Base-by-base conservation (phyloP, 73 alveolate species). In the Uronychia setigera region DNA sequence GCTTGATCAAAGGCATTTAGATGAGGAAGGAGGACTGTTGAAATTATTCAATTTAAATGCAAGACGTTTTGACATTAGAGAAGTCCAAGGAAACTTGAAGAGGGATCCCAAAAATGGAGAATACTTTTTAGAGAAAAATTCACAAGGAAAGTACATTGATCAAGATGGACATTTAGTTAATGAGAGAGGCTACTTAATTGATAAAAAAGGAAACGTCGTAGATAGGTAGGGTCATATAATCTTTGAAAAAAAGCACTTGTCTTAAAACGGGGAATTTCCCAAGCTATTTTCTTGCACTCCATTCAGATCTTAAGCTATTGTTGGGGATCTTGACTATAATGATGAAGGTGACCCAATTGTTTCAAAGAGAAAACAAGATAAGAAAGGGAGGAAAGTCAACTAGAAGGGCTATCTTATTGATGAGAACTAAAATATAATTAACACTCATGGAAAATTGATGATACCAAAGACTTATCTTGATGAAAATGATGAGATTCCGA, bases 231-330 rank as follows among this genome's bases (percentile, higher is more conserved):
- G 88, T 33, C 32, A 76, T 1, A 89, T 80, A 60, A 67, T 76
- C 32, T 88, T 74, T 59, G 81, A 77, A 29, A 82, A 77, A 32
- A 58, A 88, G 32, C 84, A 74, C 29, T 11, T 59, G 26, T 32
- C 59, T 30, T n/a, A 57, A n/a, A 88, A 83, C 31, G 88, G 80
- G 30, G 93, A 87, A 27, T 46, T 88, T 25, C 94, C 94, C 14
- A 88, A 83, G 75, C 59, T 88, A 27, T 88, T 82, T 74, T 78
- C 80, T 28, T 77, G 33, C 74, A 67, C 79, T 29, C 58, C 83
- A 31, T 89, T 89, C 80, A 84, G 82, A 31, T 26, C 79, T 0
- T 31, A 5, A 27, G 90, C 74, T 34, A 84, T 89, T 30, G 31
- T 74, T 13, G 95, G 95, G 1, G 31, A 60, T 26, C 58, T 83